These are phyloP conservation scores for Boletus rubescentipes DNA, from an alignment of 768 basidiomycete species.

Conservation along the genomic window DNA sequence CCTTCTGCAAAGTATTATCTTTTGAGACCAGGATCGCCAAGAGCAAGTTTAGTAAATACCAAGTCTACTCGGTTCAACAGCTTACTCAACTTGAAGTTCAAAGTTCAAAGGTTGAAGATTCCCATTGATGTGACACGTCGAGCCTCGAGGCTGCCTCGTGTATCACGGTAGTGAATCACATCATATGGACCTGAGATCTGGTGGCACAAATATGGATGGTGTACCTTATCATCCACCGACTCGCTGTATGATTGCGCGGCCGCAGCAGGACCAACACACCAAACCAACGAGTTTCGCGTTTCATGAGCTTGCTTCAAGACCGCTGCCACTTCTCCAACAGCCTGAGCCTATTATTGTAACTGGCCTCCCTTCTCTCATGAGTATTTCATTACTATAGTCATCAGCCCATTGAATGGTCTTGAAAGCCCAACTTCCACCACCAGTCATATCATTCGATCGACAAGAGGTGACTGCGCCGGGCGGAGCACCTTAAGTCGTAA, in stretches of 20 bases:
- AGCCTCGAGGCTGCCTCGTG: constrained; percentile 23
- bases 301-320: not conserved
- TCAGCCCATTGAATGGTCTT: too few species aligned
- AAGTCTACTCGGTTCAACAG: too few species aligned
- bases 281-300: not conserved
- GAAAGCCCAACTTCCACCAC: too few species aligned
- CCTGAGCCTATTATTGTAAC: too few species aligned
- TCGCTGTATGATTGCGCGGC: not conserved
- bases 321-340: too few species aligned
- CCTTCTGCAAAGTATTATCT: too few species aligned
- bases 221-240: not conserved
- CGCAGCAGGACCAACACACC: not conserved
- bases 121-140: not conserved
- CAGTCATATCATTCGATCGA: too few species aligned
- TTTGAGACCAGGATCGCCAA: too few species aligned
- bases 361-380: not conserved
- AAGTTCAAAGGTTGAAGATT: not conserved
- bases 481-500: too few species aligned
- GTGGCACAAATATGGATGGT: not conserved
- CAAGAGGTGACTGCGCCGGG: too few species aligned
- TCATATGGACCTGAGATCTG: not conserved
- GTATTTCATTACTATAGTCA: not conserved
- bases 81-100: not conserved
- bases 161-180: not conserved
- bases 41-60: too few species aligned